These are phyloP conservation scores for Mycosarcoma maydis DNA, from an alignment of 1,284 basidiomycete species.

Conservation along the genomic window DNA sequence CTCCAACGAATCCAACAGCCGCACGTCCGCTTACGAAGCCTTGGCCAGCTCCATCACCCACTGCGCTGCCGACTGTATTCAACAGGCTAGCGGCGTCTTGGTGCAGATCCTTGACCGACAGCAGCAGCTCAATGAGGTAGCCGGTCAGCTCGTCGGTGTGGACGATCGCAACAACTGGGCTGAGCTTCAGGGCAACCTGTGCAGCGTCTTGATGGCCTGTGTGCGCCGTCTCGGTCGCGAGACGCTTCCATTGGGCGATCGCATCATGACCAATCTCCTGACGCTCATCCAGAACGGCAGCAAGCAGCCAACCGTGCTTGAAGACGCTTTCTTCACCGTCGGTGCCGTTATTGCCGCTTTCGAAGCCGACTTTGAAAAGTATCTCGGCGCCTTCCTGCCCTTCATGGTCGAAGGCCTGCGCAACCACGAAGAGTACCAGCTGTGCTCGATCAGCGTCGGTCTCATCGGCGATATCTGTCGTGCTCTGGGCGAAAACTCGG, in stretches of 20 bases:
- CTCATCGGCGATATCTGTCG: slow-evolving; percentile 95
- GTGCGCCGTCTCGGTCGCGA: slow-evolving; percentile 78
- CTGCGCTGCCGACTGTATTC: slow-evolving; percentile 81
- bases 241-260: slow-evolving; percentile 87
- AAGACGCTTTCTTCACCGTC: slow-evolving; percentile 94
- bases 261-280: slow-evolving; percentile 92
- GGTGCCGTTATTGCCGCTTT: slow-evolving; percentile 79
- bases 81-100: slow-evolving; percentile 83
- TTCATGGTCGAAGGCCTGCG: slow-evolving; percentile 89
- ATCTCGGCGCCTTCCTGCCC: slow-evolving; percentile 88
- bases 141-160: slow-evolving; percentile 83
- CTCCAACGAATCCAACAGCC: slow-evolving; percentile 88
- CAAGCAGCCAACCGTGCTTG: slow-evolving; percentile 93
- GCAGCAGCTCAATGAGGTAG: slow-evolving; percentile 83
- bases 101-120: slow-evolving; percentile 85
- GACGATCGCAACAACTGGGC: slow-evolving; percentile 99
- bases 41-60: slow-evolving; percentile 86
- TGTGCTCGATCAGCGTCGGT: slow-evolving; percentile 94
- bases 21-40: slow-evolving; percentile 95
- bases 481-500: slow-evolving; percentile 83
- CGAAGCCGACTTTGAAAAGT: slow-evolving; percentile 84
- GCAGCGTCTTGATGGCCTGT: slow-evolving; percentile 71
- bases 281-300: slow-evolving; percentile 84
- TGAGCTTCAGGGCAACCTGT: slow-evolving; percentile 95
- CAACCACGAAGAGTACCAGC: slow-evolving; percentile 91